phyloP scores from a whole-genome alignment of 2,329 filamentous ascomycete species.

The Escovopsis sp. region DNA sequence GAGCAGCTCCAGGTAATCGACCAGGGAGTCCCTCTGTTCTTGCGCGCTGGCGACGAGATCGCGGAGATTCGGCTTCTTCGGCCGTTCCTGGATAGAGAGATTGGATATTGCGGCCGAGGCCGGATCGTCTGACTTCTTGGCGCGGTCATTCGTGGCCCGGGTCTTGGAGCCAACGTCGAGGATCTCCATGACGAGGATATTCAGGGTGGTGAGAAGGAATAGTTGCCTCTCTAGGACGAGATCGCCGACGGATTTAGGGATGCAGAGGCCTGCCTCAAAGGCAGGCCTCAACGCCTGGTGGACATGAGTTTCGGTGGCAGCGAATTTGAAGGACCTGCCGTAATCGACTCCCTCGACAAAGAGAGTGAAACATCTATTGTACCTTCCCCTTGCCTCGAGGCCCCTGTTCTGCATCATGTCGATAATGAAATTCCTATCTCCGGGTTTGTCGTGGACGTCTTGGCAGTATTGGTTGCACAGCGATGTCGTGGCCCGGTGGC shows the following conservation, averaged over 20 bases:
- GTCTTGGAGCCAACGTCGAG: conserved; percentile 22
- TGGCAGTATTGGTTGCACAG: conserved; percentile 20
- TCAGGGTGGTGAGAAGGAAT: conserved; percentile 22
- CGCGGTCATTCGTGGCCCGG: conserved; percentile 8
- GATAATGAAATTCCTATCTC: conserved; percentile 22
- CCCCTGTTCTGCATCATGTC: conserved; percentile 19
- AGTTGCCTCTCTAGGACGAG: conserved; percentile 26
- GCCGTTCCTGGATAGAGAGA: conserved; percentile 14
- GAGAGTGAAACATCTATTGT: conserved; percentile 19
- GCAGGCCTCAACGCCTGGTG: conserved; percentile 9
- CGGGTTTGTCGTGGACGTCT: conserved; percentile 16
- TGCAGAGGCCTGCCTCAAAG: conserved; percentile 10
- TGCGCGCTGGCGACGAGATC: conserved; percentile 16
- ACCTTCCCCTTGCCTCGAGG: conserved; percentile 14
- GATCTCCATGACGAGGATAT: conserved; percentile 28
- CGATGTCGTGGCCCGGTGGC: conserved; percentile 20
- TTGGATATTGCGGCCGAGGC: conserved; percentile 17
- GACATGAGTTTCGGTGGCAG: not conserved
- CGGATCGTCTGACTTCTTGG: conserved; percentile 17
- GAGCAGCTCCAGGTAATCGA: conserved; percentile 22
- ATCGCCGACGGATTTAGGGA: conserved; percentile 17
- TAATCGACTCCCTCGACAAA: conserved; percentile 23
- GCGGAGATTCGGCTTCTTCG: conserved; percentile 16
- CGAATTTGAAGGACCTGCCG: conserved; percentile 19
- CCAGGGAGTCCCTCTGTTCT: conserved; percentile 19